These are phyloP conservation scores for Helicocarpus griseus DNA, from an alignment of 2,329 filamentous ascomycete species.

Conservation along the genomic window DNA sequence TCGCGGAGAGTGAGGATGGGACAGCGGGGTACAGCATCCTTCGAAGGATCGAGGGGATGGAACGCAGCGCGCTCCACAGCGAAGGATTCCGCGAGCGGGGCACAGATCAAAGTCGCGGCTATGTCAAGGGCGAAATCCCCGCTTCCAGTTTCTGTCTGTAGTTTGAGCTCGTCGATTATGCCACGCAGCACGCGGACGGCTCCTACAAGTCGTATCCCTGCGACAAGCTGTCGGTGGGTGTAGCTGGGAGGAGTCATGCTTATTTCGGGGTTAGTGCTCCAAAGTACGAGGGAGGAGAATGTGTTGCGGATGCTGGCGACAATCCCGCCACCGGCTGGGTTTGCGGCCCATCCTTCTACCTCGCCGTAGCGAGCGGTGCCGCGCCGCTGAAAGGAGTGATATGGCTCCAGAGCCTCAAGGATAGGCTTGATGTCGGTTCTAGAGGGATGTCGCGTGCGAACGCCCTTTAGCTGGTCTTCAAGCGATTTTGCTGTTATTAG, in stretches of 20 bases:
- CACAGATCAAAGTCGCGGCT: conserved; percentile 33
- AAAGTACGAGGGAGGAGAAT: conserved; percentile 44
- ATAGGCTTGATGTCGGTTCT: conserved; percentile 45
- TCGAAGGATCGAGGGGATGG: conserved; percentile 24
- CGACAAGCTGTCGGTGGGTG: conserved; percentile 44
- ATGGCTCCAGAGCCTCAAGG: conserved; percentile 41
- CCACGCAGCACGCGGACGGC: conserved; percentile 27
- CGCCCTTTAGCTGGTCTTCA: conserved; percentile 42
- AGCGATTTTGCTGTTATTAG: conserved; percentile 45
- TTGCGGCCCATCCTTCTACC: conserved; percentile 43
- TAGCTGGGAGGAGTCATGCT: conserved; percentile 46
- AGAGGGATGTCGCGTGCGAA: conserved; percentile 38
- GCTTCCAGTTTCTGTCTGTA: conserved; percentile 30
- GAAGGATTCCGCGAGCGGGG: conserved; percentile 31
- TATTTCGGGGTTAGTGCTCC: conserved; percentile 42
- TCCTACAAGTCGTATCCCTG: conserved; percentile 32
- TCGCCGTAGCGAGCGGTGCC: conserved; percentile 38
- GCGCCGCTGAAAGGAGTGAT: conserved; percentile 42
- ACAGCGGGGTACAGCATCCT: conserved; percentile 24
- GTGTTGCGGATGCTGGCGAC: conserved; percentile 40
- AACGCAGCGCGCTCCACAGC: conserved; percentile 28
- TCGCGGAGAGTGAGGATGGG: conserved; percentile 33
- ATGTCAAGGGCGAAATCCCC: conserved; percentile 37
- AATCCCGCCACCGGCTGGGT: conserved; percentile 36
- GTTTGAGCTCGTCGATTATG: conserved; percentile 34